A percentile compares a stretch with the other conserved stretches of the same genome.
These are phyloP conservation scores for Intubia oerlemansii DNA, from an alignment of 2,329 filamentous ascomycete genomes.

Conservation along the genomic window DNA sequence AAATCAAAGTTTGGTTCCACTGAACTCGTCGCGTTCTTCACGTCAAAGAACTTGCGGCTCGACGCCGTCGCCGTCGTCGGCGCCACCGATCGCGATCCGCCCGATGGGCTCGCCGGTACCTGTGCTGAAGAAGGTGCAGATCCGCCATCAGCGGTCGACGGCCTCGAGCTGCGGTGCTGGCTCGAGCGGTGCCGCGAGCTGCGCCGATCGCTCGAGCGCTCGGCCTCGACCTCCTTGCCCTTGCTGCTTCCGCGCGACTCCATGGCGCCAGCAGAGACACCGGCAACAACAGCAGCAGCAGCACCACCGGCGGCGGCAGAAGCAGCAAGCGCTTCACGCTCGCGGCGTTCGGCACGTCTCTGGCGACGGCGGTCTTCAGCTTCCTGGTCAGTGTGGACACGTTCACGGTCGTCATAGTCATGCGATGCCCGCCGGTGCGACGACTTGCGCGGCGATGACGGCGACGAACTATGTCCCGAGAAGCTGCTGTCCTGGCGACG, in stretches of 20 bases:
- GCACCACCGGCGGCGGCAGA: too few species aligned
- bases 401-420: too few species aligned
- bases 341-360: conserved; percentile 1
- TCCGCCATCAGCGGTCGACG: conserved; percentile 5
- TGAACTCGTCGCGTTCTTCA: conserved; percentile 11
- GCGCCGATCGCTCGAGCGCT: conserved; percentile 9
- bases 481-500: conserved; percentile 24
- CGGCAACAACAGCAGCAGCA: too few species aligned
- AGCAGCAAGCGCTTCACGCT: too few species aligned
- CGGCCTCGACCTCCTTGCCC: conserved; percentile 7
- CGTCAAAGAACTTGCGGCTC: conserved; percentile 12
- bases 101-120: too few species aligned
- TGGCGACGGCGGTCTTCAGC: too few species aligned
- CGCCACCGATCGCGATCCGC: too few species aligned
- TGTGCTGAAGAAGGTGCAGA: background rate
- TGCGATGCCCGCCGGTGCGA: too few species aligned
- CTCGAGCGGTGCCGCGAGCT: conserved; percentile 9
- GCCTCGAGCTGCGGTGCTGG: conserved; percentile 5
- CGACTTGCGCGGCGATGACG: conserved; percentile 7
- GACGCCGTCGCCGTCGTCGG: conserved; percentile 3
- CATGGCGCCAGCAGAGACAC: too few species aligned
- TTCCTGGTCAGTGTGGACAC: too few species aligned
- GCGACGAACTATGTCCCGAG: conserved; percentile 8
- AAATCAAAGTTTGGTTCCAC: conserved; percentile 13
- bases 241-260: conserved; percentile 8